These are phyloP conservation scores for Cornus controversa DNA, from an alignment of 148 eudicot genomes.

Conservation along the genomic window DNA sequence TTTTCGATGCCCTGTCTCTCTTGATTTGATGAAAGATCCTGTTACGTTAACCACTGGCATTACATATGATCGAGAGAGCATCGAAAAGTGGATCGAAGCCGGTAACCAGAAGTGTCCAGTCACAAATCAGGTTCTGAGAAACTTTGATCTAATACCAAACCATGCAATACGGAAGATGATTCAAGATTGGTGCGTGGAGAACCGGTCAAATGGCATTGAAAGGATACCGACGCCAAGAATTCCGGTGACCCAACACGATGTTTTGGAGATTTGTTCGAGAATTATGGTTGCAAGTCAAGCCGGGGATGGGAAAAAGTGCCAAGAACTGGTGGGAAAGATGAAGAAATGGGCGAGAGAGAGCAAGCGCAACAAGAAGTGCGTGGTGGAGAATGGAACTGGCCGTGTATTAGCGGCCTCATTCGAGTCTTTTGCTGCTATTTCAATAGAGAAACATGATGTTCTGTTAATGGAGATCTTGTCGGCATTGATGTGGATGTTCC, in stretches of 20 bases:
- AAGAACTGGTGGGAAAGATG: conserved; percentile 39
- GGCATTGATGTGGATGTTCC: conserved; percentile 40
- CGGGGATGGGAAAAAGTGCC: conserved; percentile 19
- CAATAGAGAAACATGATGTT: conserved; percentile 22
- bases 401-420: conserved; percentile 38
- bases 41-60: conserved; percentile 81
- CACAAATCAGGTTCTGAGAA: conserved; percentile 53
- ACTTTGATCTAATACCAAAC: conserved; percentile 70
- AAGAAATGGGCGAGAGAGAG: conserved; percentile 49
- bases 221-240: conserved; percentile 80
- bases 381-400: conserved; percentile 40
- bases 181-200: conserved; percentile 87
- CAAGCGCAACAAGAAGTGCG: conserved; percentile 56
- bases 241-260: conserved; percentile 49
- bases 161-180: conserved; percentile 75
- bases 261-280: conserved; percentile 32
- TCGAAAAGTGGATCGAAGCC: conserved; percentile 75
- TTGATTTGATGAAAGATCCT: conserved; percentile 92
- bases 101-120: conserved; percentile 78
- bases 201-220: conserved; percentile 58
- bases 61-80: conserved; percentile 76
- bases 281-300: conserved; percentile 16
- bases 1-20: conserved; percentile 78
- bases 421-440: conserved; percentile 32
- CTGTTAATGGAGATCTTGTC: conserved; percentile 46